These are phyloP conservation scores for Claviceps maximensis DNA, from an alignment of 2,329 filamentous ascomycete genomes.

Conservation along the genomic window DNA sequence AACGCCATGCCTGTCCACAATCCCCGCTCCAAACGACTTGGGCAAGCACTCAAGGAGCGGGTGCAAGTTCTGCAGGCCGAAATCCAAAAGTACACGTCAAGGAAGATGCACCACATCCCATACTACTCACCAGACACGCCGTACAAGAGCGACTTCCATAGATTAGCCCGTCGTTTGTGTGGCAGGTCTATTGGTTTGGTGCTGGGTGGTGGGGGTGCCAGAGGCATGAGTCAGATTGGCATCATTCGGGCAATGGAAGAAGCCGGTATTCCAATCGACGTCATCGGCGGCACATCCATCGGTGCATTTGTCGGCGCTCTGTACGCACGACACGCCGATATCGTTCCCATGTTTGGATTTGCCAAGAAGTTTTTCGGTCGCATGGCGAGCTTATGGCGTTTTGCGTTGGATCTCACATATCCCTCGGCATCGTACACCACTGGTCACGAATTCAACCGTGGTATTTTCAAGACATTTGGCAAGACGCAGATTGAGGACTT, in stretches of 20 bases:
- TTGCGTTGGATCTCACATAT: constrained; percentile 89
- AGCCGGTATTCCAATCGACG: constrained; percentile 88
- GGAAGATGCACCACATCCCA: constrained; percentile 76
- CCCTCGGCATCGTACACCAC: constrained; percentile 95
- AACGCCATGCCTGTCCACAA: constrained; percentile 60
- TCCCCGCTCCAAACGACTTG: constrained; percentile 62
- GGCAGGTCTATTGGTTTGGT: constrained; percentile 92
- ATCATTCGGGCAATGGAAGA: constrained; percentile 93
- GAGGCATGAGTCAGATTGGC: constrained; percentile 84
- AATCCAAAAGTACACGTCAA: constrained; percentile 94
- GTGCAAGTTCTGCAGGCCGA: constrained; percentile 93
- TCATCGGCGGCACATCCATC: constrained; percentile 91
- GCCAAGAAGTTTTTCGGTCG: constrained; percentile 95
- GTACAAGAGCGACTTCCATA: constrained; percentile 94
- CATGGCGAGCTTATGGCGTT: constrained; percentile 99
- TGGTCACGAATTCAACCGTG: constrained; percentile 95
- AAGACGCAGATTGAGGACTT: constrained; percentile 98
- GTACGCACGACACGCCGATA: constrained; percentile 90
- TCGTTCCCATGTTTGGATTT: constrained; percentile 91
- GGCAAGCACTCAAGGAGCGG: constrained; percentile 75
- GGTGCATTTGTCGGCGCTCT: constrained; percentile 89
- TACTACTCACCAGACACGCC: constrained; percentile 85
- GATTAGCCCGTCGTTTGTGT: constrained; percentile 76
- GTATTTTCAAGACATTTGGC: constrained; percentile 96
- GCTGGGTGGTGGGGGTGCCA: constrained; percentile 81